Conservation (phyloP, 805 yeast genomes). For the Geotrichum ghanense region DNA sequence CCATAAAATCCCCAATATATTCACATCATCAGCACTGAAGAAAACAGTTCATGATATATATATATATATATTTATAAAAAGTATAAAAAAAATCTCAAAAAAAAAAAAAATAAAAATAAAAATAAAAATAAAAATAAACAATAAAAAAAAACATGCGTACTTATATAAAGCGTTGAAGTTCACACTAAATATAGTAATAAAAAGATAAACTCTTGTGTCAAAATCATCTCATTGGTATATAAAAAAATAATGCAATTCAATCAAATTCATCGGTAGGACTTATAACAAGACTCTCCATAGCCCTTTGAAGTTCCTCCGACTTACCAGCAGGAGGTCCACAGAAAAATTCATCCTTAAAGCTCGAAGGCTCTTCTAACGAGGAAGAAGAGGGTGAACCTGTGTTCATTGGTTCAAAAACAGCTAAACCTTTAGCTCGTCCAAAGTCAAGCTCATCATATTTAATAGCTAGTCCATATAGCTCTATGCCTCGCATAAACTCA, state of each 20-base stretch:
- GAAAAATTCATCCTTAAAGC: neutral
- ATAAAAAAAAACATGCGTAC: neutral
- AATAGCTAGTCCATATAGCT: conserved; percentile 10
- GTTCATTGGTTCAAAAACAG: conserved; percentile 11
- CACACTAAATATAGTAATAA: too few species aligned
- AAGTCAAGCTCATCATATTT: conserved; percentile 11
- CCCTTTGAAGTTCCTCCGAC: conserved; percentile 10
- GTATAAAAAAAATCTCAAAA: too few species aligned
- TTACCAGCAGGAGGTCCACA: neutral
- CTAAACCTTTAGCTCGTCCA: conserved; percentile 16
- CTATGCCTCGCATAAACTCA: neutral
- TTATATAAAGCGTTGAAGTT: too few species aligned
- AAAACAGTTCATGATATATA: neutral
- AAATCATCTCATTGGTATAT: neutral
- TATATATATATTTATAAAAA: too few species aligned
- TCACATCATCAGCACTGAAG: neutral
- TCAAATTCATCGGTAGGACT: neutral
- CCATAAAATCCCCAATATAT: neutral
- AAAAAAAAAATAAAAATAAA: neutral
- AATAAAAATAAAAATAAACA: neutral
- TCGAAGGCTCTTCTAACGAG: neutral
- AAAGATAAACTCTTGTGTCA: neutral
- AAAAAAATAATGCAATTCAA: neutral
- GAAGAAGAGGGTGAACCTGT: neutral
- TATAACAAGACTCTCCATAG: conserved; percentile 16